Conservation (phyloP, 129 eudicot species). For the Artemisia annua region DNA sequence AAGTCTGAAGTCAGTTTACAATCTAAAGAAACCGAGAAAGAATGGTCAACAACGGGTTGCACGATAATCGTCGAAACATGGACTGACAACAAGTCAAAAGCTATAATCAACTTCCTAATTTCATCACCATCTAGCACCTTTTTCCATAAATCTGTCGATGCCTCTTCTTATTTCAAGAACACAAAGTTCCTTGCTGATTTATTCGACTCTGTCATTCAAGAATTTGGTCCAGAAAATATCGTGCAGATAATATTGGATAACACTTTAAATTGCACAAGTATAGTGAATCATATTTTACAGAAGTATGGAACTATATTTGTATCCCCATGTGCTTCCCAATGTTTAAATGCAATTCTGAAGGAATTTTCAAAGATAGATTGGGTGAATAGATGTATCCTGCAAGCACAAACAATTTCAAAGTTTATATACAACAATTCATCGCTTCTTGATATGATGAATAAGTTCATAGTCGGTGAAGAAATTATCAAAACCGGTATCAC, state of each 20-base stretch:
- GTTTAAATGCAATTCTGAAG: slow-evolving; percentile 77
- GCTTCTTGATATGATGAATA: slow-evolving; percentile 72
- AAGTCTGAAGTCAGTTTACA: slow-evolving; percentile 63
- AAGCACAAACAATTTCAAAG: slow-evolving; percentile 78
- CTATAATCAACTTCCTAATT: slow-evolving; percentile 73
- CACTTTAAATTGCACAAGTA: slow-evolving; percentile 59
- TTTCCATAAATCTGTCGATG: slow-evolving; percentile 89
- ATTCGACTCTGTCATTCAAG: slow-evolving; percentile 82
- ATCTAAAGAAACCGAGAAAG: slow-evolving; percentile 73
- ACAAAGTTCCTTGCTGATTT: slow-evolving; percentile 61
- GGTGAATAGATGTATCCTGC: slow-evolving; percentile 68
- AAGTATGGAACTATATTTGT: slow-evolving; percentile 70
- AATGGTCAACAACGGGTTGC: slow-evolving; percentile 90
- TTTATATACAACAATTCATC: slow-evolving; percentile 63
- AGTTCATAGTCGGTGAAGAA: slow-evolving; percentile 69
- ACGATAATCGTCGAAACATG: slow-evolving; percentile 89
- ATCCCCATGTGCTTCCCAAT: slow-evolving; percentile 90
- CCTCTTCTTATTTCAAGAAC: slow-evolving; percentile 72
- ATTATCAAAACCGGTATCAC: slow-evolving; percentile 79
- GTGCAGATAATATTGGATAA: slow-evolving; percentile 84
- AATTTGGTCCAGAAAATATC: slow-evolving; percentile 76
- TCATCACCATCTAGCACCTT: slow-evolving; percentile 87
- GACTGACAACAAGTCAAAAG: slow-evolving; percentile 86
- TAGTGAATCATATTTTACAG: slow-evolving; percentile 72
- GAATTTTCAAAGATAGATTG: slow-evolving; percentile 89